These are phyloP conservation scores for Gastrolobium villosum DNA, from an alignment of 306 rosid genomes.

Conservation along the genomic window DNA sequence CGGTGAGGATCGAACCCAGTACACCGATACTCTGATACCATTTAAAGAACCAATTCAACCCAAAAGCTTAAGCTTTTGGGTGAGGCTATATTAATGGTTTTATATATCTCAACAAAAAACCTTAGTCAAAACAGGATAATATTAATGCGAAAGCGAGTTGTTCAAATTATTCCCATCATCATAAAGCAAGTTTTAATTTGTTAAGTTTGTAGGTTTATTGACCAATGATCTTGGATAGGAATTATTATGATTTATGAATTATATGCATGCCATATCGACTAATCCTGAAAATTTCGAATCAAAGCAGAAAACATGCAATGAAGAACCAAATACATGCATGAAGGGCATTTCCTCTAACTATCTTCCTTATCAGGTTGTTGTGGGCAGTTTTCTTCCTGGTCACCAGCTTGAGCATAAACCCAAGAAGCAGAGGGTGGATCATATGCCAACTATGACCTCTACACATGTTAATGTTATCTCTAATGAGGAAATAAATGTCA, in stretches of 20 bases:
- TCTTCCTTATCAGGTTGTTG: too few relatives aligned
- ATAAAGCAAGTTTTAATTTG: constrained; percentile 15
- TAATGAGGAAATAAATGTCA: constrained; percentile 65
- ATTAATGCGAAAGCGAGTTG: constrained; percentile 1
- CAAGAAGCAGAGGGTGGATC: constrained; percentile 78
- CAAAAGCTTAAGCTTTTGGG: too few relatives aligned
- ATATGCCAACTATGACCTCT: constrained; percentile 53
- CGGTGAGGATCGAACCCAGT: too few relatives aligned
- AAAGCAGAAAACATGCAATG: neutral
- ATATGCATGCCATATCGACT: neutral
- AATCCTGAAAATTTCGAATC: neutral
- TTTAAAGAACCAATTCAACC: too few relatives aligned
- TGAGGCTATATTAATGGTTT: too few relatives aligned
- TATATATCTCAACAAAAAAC: too few relatives aligned
- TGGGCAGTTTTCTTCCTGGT: constrained; percentile 85
- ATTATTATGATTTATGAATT: neutral
- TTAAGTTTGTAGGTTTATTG: neutral
- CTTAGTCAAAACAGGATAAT: neutral
- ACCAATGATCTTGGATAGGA: neutral
- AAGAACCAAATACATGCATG: constrained; percentile 11
- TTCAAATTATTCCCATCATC: constrained; percentile 25
- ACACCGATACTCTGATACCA: too few relatives aligned
- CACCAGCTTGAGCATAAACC: constrained; percentile 85
- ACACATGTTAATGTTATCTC: constrained; percentile 55
- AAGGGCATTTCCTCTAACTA: neutral